Conservation (phyloP, 2,329 filamentous ascomycete species). For the Microcyclospora tardicrescens region DNA sequence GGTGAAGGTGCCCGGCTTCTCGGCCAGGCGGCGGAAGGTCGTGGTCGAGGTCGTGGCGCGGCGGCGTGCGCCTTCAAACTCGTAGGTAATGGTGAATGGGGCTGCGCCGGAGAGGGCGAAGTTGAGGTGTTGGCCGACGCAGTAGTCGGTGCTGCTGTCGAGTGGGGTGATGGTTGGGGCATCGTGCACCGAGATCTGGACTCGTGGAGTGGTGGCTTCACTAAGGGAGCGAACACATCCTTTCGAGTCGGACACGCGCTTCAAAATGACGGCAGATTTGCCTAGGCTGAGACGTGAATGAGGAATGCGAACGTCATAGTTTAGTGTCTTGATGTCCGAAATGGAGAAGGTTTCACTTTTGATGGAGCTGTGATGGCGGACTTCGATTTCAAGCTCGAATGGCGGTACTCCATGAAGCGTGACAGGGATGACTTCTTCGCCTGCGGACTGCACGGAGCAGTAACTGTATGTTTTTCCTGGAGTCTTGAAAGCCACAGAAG, state of each 20-base stretch:
- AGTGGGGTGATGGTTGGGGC: constrained; percentile 82
- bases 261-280: constrained; percentile 78
- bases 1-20: constrained; percentile 75
- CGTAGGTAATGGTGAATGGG: constrained; percentile 88
- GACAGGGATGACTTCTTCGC: constrained; percentile 77
- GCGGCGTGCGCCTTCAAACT: constrained; percentile 64
- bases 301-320: constrained; percentile 71
- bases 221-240: constrained; percentile 67
- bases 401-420: constrained; percentile 70
- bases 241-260: constrained; percentile 73
- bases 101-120: constrained; percentile 84
- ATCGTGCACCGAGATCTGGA: constrained; percentile 86
- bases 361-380: constrained; percentile 76
- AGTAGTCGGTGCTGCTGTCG: constrained; percentile 76
- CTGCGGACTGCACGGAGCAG: constrained; percentile 68
- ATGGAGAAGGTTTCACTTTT: constrained; percentile 72
- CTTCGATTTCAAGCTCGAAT: constrained; percentile 81
- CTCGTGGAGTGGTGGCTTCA: constrained; percentile 51
- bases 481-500: constrained; percentile 67
- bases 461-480: constrained; percentile 92
- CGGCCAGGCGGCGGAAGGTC: constrained; percentile 84
- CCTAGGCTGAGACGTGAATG: constrained; percentile 74
- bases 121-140: constrained; percentile 85
- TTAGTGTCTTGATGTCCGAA: constrained; percentile 60
- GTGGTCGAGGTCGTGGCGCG: constrained; percentile 69